Base-by-base conservation (phyloP, 768 basidiomycete species). In the Rhizopogon sp. region DNA sequence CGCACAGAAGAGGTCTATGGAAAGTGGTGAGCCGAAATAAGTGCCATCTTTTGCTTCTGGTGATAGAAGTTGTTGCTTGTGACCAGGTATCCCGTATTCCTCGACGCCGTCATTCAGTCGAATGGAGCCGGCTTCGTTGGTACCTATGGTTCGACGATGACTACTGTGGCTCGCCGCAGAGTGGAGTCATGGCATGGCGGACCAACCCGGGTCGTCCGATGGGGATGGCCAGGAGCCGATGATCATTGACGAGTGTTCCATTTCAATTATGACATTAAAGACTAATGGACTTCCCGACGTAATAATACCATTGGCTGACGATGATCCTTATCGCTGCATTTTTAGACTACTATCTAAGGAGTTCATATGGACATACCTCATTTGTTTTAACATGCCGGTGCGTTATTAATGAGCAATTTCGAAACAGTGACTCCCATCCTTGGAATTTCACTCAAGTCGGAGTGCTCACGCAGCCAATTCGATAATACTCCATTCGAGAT, bases 71-170 rank as follows among this genome's bases (percentile, higher is more conserved):
- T 54, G 37, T 31, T 33, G 3, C n/a, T 39, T 11, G 51, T 49
- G 17, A 20, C 60, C 25, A 87, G 87, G 85, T 85, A 87, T 66
- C 84, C 87, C 11, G 70, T 86, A n/a, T 69, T 90, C 49, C 77
- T 90, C 50, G 88, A 90, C 62, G 85, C 86, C 3, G 82, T 80
- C 8, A 79, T 88, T 54, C 89, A 90, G 62, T 85, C 85, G 0
- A 71, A 70, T 39, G 87, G 82, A 20, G 65, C 74, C 10, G 89
- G 87, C 2, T 85, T 90, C 62, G 80, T 91, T 13, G 89, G 87
- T 8, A 89, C 87, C 1, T 79, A 85, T 58, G 62, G 74, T 41
- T 88, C 87, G 35, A 90, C 88, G 5, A 88, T 88, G 81, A 83
- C 84, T 2, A 71, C 81, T 43, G 59, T 90, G 31, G 85, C 87